A percentile compares a stretch with the other conserved stretches of the same genome.
Conservation (phyloP, 441 rosid genomes). For the Euphorbia celastroides region DNA sequence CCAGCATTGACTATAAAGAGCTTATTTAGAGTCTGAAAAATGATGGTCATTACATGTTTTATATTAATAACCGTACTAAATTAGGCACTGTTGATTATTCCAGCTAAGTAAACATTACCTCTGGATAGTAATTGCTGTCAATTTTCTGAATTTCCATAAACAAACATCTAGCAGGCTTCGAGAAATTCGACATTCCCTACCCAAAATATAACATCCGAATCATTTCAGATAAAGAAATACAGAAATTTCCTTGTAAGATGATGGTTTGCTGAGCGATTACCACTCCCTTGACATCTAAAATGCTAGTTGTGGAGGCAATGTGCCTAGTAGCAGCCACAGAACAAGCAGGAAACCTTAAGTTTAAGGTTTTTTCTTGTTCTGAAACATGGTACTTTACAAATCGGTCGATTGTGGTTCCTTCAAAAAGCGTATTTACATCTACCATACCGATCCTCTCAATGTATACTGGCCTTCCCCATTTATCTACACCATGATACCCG, state of each 20-base stretch:
- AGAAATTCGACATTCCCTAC: conserved; percentile 58
- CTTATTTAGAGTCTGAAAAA: conserved; percentile 38
- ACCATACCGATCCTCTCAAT: conserved; percentile 55
- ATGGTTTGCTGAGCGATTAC: too few species aligned
- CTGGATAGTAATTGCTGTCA: conserved; percentile 65
- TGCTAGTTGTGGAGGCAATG: conserved; percentile 49
- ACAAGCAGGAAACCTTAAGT: conserved; percentile 47
- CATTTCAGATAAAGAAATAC: conserved; percentile 11
- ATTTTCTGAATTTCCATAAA: conserved; percentile 64
- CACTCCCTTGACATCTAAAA: conserved; percentile 59
- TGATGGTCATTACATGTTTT: conserved; percentile 9
- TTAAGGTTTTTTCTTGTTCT: conserved; percentile 52
- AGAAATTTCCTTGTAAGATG: too few species aligned
- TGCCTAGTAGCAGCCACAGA: conserved; percentile 50
- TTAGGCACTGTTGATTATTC: background rate
- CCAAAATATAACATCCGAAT: conserved; percentile 17
- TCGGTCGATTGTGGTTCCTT: conserved; percentile 38
- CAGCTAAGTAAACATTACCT: conserved; percentile 26
- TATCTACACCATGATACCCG: conserved; percentile 61
- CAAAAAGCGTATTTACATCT: conserved; percentile 39
- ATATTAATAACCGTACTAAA: background rate
- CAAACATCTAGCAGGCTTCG: conserved; percentile 55
- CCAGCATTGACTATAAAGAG: conserved; percentile 61
- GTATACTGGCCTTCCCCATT: conserved; percentile 50
- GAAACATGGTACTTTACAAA: conserved; percentile 49